phyloP scores from a whole-genome alignment of 2,329 filamentous ascomycete species.

The Colletotrichum neosansevieriae region DNA sequence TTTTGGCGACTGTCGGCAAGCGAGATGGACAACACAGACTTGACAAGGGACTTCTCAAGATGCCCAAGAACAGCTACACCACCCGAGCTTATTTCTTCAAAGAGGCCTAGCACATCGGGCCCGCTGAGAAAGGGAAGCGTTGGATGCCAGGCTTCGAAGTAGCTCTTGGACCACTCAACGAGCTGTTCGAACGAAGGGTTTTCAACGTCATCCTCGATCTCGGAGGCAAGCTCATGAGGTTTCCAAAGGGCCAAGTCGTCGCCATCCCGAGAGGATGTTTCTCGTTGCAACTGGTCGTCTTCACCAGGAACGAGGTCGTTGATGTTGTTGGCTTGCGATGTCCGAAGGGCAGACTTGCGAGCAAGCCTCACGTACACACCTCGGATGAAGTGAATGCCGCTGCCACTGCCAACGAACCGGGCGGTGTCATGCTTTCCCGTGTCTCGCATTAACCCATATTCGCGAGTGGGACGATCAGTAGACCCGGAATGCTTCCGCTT shows the following conservation, averaged over 20 bases:
- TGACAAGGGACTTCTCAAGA: constrained; percentile 57
- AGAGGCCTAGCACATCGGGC: constrained; percentile 59
- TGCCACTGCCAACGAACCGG: constrained; percentile 68
- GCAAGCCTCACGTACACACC: constrained; percentile 64
- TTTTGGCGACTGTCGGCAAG: constrained; percentile 64
- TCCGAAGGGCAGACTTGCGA: constrained; percentile 41
- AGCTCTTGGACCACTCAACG: constrained; percentile 62
- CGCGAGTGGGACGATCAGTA: constrained; percentile 45
- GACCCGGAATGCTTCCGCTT: constrained; percentile 49
- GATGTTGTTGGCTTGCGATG: constrained; percentile 23
- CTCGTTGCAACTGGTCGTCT: constrained; percentile 60
- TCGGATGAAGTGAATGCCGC: constrained; percentile 70
- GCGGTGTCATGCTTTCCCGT: constrained; percentile 59
- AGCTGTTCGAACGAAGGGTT: constrained; percentile 60
- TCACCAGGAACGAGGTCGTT: constrained; percentile 66
- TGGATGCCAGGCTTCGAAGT: constrained; percentile 70
- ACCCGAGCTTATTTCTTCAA: constrained; percentile 56
- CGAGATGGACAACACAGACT: constrained; percentile 65
- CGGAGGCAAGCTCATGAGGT: constrained; percentile 48
- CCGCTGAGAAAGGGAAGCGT: constrained; percentile 68
- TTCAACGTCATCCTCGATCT: constrained; percentile 8
- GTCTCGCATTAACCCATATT: constrained; percentile 62
- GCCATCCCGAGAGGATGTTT: constrained; percentile 29
- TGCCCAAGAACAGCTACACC: constrained; percentile 48
- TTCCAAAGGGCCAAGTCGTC: constrained; percentile 50